A percentile compares a stretch with the other conserved stretches of the same genome.
Conservation (phyloP, 192 early-diverging fungal species). For the Oehlia diaphana region DNA sequence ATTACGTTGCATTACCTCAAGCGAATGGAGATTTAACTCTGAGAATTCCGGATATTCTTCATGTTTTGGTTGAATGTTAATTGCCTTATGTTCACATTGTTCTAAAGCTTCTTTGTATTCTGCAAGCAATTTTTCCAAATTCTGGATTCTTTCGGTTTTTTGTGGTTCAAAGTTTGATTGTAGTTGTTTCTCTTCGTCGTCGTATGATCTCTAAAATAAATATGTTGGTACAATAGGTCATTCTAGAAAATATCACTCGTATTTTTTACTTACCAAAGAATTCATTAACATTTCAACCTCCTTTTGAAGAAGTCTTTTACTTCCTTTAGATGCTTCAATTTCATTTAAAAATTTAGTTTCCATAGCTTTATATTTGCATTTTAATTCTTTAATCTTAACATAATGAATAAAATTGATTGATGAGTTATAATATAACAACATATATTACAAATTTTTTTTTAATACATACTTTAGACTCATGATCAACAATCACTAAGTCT, state of each 20-base stretch:
- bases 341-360: conserved; percentile 9
- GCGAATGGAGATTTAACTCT: background rate
- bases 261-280: background rate
- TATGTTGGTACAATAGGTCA: no score
- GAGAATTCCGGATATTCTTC: background rate
- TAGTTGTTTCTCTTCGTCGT: background rate
- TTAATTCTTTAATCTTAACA: conserved; percentile 7
- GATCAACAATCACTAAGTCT: background rate
- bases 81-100: background rate
- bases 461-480: conserved; percentile 15
- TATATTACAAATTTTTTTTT: background rate
- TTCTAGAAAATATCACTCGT: background rate
- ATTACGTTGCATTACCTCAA: background rate
- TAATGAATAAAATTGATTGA: background rate
- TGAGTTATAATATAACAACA: background rate
- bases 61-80: background rate
- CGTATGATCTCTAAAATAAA: background rate
- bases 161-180: background rate
- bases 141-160: conserved; percentile 1
- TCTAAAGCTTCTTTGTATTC: background rate
- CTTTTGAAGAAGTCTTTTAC: background rate
- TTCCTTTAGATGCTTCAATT: conserved; percentile 11
- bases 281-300: conserved; percentile 10
- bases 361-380: background rate
- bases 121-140: background rate